Evolutionary conservation across 345 rosid genomes (phyloP).

Genomic region (Limnanthes douglasii): DNA sequence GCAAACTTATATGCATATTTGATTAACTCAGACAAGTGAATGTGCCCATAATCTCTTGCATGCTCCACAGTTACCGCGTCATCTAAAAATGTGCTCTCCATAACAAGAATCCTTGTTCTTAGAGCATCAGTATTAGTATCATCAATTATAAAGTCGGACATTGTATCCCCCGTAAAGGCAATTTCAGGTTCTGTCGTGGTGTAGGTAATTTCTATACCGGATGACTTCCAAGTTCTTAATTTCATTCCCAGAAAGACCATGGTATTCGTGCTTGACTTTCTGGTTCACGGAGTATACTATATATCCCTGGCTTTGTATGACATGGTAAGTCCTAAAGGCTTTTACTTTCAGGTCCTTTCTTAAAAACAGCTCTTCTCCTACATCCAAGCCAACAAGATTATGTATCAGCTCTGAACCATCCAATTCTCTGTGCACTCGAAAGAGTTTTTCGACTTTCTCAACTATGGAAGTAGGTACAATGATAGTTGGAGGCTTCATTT

Average conservation of each 20-base stretch:
- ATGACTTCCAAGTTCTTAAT: constrained; percentile 64
- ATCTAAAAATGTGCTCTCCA: constrained; percentile 90
- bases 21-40: constrained; percentile 75
- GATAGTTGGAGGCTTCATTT: constrained; percentile 83
- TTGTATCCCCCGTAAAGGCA: constrained; percentile 96
- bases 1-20: constrained; percentile 47
- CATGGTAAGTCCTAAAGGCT: constrained; percentile 91
- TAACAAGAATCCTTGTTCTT: constrained; percentile 66
- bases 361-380: constrained; percentile 68
- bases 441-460: constrained; percentile 59
- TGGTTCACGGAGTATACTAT: constrained; percentile 59
- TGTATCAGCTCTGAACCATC: constrained; percentile 70
- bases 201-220: constrained; percentile 77
- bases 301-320: constrained; percentile 88
- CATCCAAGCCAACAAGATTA: constrained; percentile 64
- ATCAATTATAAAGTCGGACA: constrained; percentile 56
- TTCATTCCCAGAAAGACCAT: constrained; percentile 56
- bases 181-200: constrained; percentile 55
- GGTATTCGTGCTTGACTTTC: constrained; percentile 64
- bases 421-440: constrained; percentile 63
- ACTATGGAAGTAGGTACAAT: constrained; percentile 50
- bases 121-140: constrained; percentile 51
- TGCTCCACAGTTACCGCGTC: constrained; percentile 54
- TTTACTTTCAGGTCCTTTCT: constrained; percentile 75
- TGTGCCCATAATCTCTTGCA: constrained; percentile 89